Percentiles rank a stretch among this genome's conserved stretches.
phyloP scores from a whole-genome alignment of 2,329 filamentous ascomycete species.

The Sclerotinia subarctica region DNA sequence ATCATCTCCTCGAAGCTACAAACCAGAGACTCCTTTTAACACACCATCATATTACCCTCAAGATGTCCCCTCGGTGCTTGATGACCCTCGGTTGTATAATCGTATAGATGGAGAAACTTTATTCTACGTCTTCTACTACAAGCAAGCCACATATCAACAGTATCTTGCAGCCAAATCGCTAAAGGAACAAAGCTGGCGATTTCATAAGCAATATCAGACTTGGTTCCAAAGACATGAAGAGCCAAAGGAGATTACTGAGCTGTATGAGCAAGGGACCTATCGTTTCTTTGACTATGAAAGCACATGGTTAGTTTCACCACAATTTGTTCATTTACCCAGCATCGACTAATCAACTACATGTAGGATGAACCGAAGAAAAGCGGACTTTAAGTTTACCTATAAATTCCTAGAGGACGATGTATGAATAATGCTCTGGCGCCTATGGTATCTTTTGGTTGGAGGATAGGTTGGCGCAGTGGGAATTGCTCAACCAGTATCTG shows the following conservation, averaged over 20 bases:
- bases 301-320: slow-evolving; percentile 66
- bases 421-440: slow-evolving; percentile 59
- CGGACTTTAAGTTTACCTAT: slow-evolving; percentile 97
- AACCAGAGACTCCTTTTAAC: slow-evolving; percentile 75
- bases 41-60: slow-evolving; percentile 84
- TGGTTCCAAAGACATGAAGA: slow-evolving; percentile 99
- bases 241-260: slow-evolving; percentile 96
- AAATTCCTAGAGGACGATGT: slow-evolving; percentile 96
- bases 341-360: not conserved
- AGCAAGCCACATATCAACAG: slow-evolving; percentile 92
- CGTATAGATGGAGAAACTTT: slow-evolving; percentile 93
- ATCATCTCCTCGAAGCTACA: slow-evolving; percentile 79
- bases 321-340: not conserved
- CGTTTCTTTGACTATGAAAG: slow-evolving; percentile 99
- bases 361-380: slow-evolving; percentile 98
- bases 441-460: slow-evolving; percentile 66
- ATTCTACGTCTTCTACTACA: slow-evolving; percentile 99
- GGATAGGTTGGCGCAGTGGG: slow-evolving; percentile 61
- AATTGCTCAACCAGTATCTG: slow-evolving; percentile 64
- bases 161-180: slow-evolving; percentile 94
- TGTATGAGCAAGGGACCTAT: slow-evolving; percentile 98
- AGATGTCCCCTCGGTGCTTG: slow-evolving; percentile 86
- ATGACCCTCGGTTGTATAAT: slow-evolving; percentile 82
- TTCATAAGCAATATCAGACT: slow-evolving; percentile 99
- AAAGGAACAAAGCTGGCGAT: slow-evolving; percentile 97